Base-by-base conservation (phyloP, 1,284 basidiomycete species). In the Microbotryum violaceum region DNA sequence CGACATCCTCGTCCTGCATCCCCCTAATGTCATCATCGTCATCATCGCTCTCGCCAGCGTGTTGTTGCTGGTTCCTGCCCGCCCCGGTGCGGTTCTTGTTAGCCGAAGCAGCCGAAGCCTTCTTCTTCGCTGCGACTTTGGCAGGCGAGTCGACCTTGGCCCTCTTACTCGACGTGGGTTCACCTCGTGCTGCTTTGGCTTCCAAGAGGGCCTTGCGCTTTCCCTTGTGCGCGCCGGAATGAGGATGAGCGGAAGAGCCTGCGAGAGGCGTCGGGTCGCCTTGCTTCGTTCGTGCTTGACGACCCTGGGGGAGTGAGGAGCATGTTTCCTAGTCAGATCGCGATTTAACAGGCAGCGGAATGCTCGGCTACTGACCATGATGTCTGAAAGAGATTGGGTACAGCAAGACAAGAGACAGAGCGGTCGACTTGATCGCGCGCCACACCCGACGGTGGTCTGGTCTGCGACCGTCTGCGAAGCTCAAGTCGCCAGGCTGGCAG, bases 161-260 rank as follows among this genome's bases (percentile, higher is more conserved):
- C 16, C 37, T 42, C 12, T 42, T 42, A 10, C 37, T 42, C 12
- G 27, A 49, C 14, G 48, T 27, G 16, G 27, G 48, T 12, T 23
- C 48, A 0, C 59, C 12, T 50, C 57, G 21, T 56, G 54, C 10
- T 44, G 57, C n/a, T 51, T 64, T 65, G 1, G 64, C 64, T 51
- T 63, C 64, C 48, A 62, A 49, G 0, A 49, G 58, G 29, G 62
- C 62, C 57, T 68, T 68, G 49, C 64, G 62, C 47, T 68, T 68
- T 31, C 67, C 67, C 51, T 62, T 61, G 55, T 65, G 64, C 16
- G 54, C 49, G 5, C 58, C 60, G 0, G 59, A 56, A 16, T 57
- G 62, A 2, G 67, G 67, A 57, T 68, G 67, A 4, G 62, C 59
- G 29, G 52, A 53, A 5, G 56, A 55, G 45, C 54, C 56, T 20